Evolutionary conservation across 1,284 basidiomycete genomes (phyloP).

Genomic region (Trametes pubescens): DNA sequence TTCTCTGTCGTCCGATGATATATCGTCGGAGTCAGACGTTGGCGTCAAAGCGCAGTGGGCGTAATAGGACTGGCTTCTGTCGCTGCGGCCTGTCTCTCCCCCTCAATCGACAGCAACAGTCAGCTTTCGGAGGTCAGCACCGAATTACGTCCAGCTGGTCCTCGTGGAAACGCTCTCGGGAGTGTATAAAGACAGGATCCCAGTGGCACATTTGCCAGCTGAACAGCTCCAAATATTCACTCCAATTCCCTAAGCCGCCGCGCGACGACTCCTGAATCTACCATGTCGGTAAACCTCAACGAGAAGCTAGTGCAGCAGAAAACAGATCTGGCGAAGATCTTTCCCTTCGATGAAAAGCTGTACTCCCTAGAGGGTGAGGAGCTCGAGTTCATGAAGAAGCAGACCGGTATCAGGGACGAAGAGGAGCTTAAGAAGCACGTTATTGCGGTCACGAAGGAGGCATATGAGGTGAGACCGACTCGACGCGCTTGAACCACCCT

Average conservation of each 20-base stretch:
- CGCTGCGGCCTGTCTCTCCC: too few relatives aligned
- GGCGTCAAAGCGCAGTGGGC: too few relatives aligned
- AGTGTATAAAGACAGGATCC: not conserved
- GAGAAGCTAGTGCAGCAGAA: not conserved
- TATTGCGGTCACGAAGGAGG: constrained; percentile 49
- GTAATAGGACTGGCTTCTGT: too few relatives aligned
- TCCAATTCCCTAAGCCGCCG: not conserved
- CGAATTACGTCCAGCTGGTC: not conserved
- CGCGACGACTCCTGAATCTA: not conserved
- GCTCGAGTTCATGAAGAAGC: constrained; percentile 47
- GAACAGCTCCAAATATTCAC: not conserved
- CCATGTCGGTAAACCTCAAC: not conserved
- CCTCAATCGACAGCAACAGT: not conserved
- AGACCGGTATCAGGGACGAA: constrained; percentile 50
- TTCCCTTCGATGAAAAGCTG: constrained; percentile 28
- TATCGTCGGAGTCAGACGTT: too few relatives aligned
- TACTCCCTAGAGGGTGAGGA: constrained; percentile 40
- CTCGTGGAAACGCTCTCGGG: not conserved
- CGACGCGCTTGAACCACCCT: not conserved
- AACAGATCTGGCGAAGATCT: not conserved
- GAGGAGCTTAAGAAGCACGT: constrained; percentile 54
- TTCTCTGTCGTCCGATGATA: too few relatives aligned
- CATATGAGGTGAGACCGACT: constrained; percentile 46
- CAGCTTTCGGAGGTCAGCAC: constrained; percentile 1
- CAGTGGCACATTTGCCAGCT: not conserved